Evolutionary conservation across 1,284 basidiomycete species (phyloP).

Genomic region (Microbotryum violaceum): DNA sequence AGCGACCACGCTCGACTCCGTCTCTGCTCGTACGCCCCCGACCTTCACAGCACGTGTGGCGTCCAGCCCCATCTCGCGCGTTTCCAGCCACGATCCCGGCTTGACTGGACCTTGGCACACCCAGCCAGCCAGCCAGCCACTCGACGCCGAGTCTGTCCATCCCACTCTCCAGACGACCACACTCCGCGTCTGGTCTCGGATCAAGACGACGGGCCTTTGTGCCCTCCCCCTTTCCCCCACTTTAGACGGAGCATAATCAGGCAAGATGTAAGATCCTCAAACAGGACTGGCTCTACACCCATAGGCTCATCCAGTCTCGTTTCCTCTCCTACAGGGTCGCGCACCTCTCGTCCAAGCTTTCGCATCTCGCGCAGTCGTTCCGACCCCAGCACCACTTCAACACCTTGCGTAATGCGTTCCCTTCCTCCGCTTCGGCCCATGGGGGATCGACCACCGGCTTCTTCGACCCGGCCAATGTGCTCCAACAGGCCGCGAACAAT

Average conservation of each 20-base stretch:
- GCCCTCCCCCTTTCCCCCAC: background rate
- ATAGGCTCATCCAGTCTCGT: background rate
- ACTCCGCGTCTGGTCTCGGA: background rate
- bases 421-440: slow-evolving; percentile 12
- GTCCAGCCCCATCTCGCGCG: no score
- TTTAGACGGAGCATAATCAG: background rate
- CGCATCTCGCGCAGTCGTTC: slow-evolving; percentile 33
- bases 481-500: slow-evolving; percentile 18
- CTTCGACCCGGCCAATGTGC: slow-evolving; percentile 8
- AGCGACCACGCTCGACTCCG: no score
- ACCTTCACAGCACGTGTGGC: no score
- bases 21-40: no score
- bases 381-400: slow-evolving; percentile 30
- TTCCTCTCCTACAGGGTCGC: slow-evolving; percentile 11
- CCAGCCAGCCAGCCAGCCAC: no score
- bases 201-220: background rate
- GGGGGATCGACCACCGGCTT: background rate
- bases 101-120: no score
- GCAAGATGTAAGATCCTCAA: background rate
- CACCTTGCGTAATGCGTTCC: slow-evolving; percentile 25
- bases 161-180: no score
- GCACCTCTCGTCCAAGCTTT: slow-evolving; percentile 29
- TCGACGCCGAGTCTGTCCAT: background rate
- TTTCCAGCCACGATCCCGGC: no score
- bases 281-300: background rate